Percentiles rank a stretch among this genome's conserved stretches.
Conservation (phyloP, 345 rosid genomes). For the Conringia planisiliqua region DNA sequence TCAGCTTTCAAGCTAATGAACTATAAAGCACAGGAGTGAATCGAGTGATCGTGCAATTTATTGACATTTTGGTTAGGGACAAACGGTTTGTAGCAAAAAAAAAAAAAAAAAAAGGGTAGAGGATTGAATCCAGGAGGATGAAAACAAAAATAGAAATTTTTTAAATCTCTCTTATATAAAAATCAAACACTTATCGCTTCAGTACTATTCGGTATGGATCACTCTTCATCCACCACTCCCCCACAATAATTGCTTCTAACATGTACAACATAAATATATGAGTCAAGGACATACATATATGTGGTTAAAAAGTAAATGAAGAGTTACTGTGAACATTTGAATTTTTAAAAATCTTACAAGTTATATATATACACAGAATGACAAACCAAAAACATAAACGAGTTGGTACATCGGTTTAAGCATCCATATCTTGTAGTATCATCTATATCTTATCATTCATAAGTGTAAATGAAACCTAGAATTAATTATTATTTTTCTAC, state of each 20-base stretch:
- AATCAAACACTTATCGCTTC: slow-evolving; percentile 9
- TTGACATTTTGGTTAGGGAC: slow-evolving; percentile 21
- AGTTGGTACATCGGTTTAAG: background rate
- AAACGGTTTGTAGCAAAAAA: background rate
- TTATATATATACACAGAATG: background rate
- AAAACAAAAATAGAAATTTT: slow-evolving; percentile 10
- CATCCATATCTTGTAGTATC: no score
- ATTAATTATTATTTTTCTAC: no score
- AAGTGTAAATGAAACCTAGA: no score
- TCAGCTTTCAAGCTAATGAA: background rate
- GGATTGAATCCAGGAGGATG: slow-evolving; percentile 2
- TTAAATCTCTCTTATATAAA: background rate
- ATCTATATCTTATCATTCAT: no score
- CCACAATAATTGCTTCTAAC: slow-evolving; percentile 13
- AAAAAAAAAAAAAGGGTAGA: background rate
- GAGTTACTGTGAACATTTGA: background rate
- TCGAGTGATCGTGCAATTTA: background rate
- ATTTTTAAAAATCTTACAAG: background rate
- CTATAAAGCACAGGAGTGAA: background rate
- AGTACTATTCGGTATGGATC: slow-evolving; percentile 35
- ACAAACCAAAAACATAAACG: background rate
- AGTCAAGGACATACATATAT: background rate
- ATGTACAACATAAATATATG: slow-evolving; percentile 14
- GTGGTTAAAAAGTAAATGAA: background rate
- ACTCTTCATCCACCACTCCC: slow-evolving; percentile 23